Evolutionary conservation across 2,329 filamentous ascomycete species (phyloP).

Genomic region (Microsporum audouinii): DNA sequence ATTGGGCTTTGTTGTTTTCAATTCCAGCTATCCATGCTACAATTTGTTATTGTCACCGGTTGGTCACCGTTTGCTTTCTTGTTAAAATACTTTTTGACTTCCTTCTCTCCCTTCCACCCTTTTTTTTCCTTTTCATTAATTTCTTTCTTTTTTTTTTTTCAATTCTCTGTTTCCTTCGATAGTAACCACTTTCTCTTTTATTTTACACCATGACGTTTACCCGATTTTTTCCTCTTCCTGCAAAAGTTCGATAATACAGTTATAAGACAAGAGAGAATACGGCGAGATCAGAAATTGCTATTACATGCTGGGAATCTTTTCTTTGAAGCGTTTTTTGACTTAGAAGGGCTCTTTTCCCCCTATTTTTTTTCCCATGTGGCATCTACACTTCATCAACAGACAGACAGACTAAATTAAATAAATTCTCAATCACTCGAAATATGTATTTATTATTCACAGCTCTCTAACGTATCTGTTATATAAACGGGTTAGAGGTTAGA

Average conservation of each 20-base stretch:
- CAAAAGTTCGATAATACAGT: conserved; percentile 3
- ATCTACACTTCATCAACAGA: conserved; percentile 2
- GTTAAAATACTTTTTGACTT: not conserved
- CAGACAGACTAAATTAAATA: conserved; percentile 1
- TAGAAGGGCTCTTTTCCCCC: not conserved
- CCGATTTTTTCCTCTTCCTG: not conserved
- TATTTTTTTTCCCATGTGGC: not conserved
- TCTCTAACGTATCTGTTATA: not conserved
- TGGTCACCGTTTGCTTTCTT: not conserved
- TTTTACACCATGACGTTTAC: not conserved
- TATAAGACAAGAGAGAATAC: conserved; percentile 2
- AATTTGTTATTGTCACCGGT: not conserved
- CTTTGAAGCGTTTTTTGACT: not conserved
- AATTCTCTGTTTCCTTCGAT: not conserved
- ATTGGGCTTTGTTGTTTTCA: not conserved
- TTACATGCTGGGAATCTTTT: not conserved
- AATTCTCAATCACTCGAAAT: not conserved
- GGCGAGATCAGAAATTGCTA: conserved; percentile 5
- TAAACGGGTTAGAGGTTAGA: not conserved
- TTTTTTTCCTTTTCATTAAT: not conserved
- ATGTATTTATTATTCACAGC: not conserved
- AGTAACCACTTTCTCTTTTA: not conserved
- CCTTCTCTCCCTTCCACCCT: not conserved
- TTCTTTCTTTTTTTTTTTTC: not conserved
- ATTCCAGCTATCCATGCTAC: not conserved